Percentiles rank a stretch among this genome's conserved stretches.
phyloP scores from a whole-genome alignment of 257 asterid species.

The Salvia rosmarinus region DNA sequence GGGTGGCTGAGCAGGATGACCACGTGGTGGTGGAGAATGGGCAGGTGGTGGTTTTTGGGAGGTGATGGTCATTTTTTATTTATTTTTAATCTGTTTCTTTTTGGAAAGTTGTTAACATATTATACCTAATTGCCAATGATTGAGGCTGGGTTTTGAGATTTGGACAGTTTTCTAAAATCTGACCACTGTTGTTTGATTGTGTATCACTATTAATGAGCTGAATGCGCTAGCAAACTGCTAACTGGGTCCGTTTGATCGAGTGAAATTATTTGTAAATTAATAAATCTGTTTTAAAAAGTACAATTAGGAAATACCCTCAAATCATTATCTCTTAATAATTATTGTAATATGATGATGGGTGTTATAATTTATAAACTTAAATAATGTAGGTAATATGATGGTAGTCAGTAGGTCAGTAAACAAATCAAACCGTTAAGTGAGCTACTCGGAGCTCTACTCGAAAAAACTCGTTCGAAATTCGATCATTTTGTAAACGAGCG shows the following conservation, averaged over 20 bases:
- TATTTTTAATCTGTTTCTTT: neutral
- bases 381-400: no score
- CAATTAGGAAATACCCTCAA: neutral
- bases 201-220: neutral
- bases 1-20: no score
- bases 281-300: neutral
- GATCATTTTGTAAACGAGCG: no score
- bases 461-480: no score
- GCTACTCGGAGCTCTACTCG: no score
- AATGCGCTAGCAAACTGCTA: neutral
- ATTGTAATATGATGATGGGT: no score
- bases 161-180: conserved; percentile 13
- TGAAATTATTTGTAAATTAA: neutral
- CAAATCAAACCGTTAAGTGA: no score
- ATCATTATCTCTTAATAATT: no score
- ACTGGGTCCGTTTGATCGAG: neutral
- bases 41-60: neutral
- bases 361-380: no score
- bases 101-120: no score
- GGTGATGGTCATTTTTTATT: neutral
- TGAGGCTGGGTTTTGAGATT: conserved; percentile 10
- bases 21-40: no score
- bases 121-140: neutral
- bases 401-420: no score
- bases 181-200: neutral